Percentiles rank a stretch among this genome's conserved stretches.
Conservation (phyloP, 2,329 filamentous ascomycete genomes). For the Pestalotiopsis sp. region DNA sequence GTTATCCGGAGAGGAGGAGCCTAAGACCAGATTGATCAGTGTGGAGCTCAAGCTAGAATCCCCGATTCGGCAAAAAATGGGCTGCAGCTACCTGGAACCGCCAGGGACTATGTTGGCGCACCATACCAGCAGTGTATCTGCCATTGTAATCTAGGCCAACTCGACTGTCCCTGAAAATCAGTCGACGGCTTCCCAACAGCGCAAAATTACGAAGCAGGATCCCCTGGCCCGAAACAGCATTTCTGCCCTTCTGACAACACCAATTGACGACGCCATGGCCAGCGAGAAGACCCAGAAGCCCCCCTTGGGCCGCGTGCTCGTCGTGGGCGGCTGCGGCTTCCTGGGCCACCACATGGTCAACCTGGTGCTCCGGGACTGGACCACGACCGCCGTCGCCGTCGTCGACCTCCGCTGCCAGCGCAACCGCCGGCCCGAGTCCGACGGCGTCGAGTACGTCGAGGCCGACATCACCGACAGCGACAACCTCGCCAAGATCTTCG, state of each 20-base stretch:
- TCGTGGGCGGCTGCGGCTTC: slow-evolving; percentile 84
- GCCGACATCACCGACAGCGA: slow-evolving; percentile 75
- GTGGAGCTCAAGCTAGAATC: neutral
- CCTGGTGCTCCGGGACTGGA: slow-evolving; percentile 66
- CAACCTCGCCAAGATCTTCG: slow-evolving; percentile 65
- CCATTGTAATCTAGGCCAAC: neutral
- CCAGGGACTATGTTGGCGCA: neutral
- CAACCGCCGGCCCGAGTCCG: slow-evolving; percentile 63
- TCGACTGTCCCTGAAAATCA: slow-evolving; percentile 1
- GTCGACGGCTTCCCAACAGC: too few relatives aligned
- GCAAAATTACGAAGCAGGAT: neutral
- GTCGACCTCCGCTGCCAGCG: slow-evolving; percentile 72
- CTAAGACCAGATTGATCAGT: neutral
- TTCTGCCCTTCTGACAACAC: neutral
- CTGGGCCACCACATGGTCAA: slow-evolving; percentile 81
- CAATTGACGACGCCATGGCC: slow-evolving; percentile 8
- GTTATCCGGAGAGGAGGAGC: neutral
- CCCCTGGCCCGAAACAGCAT: neutral
- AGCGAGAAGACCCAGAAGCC: slow-evolving; percentile 30
- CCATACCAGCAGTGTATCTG: neutral
- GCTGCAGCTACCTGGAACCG: neutral
- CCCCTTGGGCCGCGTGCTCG: slow-evolving; percentile 69
- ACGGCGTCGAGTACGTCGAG: slow-evolving; percentile 68
- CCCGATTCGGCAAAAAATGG: slow-evolving; percentile 7
- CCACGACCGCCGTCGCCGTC: slow-evolving; percentile 62